Percentiles rank a stretch among this genome's conserved stretches.
These are phyloP conservation scores for Suhomyces kilbournensis DNA, from an alignment of 805 yeast genomes.

Conservation along the genomic window DNA sequence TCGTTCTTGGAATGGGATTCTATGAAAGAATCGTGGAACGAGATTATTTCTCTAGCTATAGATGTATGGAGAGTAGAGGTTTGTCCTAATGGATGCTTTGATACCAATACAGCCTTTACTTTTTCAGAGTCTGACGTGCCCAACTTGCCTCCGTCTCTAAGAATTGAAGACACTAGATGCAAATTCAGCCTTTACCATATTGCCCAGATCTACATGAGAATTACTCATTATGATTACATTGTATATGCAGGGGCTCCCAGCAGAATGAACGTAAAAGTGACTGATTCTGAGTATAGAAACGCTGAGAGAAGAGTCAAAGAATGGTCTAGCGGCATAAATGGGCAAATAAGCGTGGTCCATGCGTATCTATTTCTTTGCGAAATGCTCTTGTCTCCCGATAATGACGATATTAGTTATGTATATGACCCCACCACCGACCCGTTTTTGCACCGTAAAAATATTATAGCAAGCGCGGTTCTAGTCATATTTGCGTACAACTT, in stretches of 20 bases:
- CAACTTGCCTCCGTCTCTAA: conserved; percentile 18
- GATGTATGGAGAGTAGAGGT: conserved; percentile 28
- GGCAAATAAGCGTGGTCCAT: conserved; percentile 46
- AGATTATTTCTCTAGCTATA: conserved; percentile 25
- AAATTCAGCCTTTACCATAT: conserved; percentile 26
- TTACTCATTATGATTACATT: conserved; percentile 29
- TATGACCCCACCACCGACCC: conserved; percentile 55
- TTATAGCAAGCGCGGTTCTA: conserved; percentile 39
- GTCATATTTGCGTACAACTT: conserved; percentile 54
- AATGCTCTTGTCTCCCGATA: conserved; percentile 56
- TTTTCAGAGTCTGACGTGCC: conserved; percentile 7
- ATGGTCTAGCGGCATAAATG: conserved; percentile 9
- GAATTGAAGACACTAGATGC: conserved; percentile 21
- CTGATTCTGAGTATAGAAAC: conserved; percentile 4
- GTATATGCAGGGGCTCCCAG: conserved; percentile 31
- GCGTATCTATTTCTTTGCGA: conserved; percentile 62
- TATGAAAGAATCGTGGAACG: conserved; percentile 25
- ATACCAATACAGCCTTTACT: conserved; percentile 13
- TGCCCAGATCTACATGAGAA: conserved; percentile 26
- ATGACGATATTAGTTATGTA: conserved; percentile 40
- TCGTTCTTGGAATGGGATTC: conserved; percentile 23
- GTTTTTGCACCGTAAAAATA: conserved; percentile 36
- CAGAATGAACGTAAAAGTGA: conserved; percentile 17
- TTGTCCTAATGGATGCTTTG: conserved; percentile 18
- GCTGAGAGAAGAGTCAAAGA: conserved; percentile 9